A percentile compares a stretch with the other conserved stretches of the same genome.
phyloP scores from a whole-genome alignment of 148 eudicot genomes.

The Fagopyrum esculentum region DNA sequence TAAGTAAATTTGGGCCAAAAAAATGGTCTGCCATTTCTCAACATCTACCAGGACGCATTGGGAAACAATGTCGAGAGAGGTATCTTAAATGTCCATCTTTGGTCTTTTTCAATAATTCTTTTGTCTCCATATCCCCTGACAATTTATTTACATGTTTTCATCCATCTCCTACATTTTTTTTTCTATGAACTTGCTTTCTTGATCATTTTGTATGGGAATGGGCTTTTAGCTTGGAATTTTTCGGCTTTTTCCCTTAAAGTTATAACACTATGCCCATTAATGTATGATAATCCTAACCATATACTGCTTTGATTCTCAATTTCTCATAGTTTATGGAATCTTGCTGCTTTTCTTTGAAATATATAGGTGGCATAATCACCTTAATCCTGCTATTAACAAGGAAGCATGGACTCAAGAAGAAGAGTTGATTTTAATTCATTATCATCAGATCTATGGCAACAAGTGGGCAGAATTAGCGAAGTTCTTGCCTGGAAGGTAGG shows the following conservation, averaged over 20 bases:
- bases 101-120: no score
- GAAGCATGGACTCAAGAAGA: constrained; percentile 99
- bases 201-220: no score
- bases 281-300: neutral
- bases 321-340: neutral
- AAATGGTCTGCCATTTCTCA: constrained; percentile 95
- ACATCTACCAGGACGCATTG: constrained; percentile 90
- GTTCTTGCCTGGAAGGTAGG: constrained; percentile 83
- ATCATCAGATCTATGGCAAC: constrained; percentile 86
- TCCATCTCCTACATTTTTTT: no score
- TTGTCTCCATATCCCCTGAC: no score
- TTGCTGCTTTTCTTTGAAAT: neutral
- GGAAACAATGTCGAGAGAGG: constrained; percentile 98
- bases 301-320: neutral
- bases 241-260: no score
- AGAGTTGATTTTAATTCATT: constrained; percentile 69
- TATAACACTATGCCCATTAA: no score
- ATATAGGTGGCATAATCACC: constrained; percentile 97
- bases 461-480: constrained; percentile 97
- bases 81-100: constrained; percentile 15
- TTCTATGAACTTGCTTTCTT: no score
- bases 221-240: no score
- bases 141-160: no score
- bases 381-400: constrained; percentile 87
- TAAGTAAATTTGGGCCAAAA: constrained; percentile 77